Evolutionary conservation across 345 rosid species (phyloP).

Genomic region (Capsella bursapastoris): DNA sequence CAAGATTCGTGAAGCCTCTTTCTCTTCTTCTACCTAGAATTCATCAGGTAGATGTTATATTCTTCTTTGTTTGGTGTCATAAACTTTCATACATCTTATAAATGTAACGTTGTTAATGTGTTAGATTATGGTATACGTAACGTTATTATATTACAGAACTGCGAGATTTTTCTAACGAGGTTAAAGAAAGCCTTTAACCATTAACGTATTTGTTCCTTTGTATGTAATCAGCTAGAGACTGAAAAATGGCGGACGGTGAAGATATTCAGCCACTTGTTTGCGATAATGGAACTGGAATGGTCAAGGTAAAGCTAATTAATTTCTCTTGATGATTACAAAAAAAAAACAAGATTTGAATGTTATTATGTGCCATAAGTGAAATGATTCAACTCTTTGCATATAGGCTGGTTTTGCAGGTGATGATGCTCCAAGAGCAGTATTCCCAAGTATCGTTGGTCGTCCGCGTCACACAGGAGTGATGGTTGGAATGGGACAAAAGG

Average conservation of each 20-base stretch:
- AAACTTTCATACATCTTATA: not conserved
- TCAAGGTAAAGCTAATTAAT: slow-evolving; percentile 48
- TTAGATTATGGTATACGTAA: not conserved
- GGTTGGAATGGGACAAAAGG: slow-evolving; percentile 75
- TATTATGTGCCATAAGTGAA: slow-evolving; percentile 14
- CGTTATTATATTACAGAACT: not conserved
- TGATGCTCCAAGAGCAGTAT: slow-evolving; percentile 79
- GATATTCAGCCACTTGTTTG: slow-evolving; percentile 74
- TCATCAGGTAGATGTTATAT: slow-evolving; percentile 33
- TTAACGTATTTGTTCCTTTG: not conserved
- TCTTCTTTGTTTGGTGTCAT: not conserved
- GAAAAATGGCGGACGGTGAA: slow-evolving; percentile 63
- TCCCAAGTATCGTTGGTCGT: slow-evolving; percentile 73
- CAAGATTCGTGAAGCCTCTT: not conserved
- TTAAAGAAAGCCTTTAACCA: not conserved
- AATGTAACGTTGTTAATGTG: not conserved
- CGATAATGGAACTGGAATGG: slow-evolving; percentile 74
- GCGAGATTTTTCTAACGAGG: not conserved
- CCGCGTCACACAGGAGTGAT: slow-evolving; percentile 74
- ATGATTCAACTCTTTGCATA: not conserved
- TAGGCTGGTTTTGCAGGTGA: slow-evolving; percentile 80
- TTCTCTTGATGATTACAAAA: not conserved
- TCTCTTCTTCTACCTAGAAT: slow-evolving; percentile 25
- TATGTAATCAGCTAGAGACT: slow-evolving; percentile 36
- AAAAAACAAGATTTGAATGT: not conserved